phyloP scores from a whole-genome alignment of 108 stramenopile genomes.

The Cyclotella atomus region DNA sequence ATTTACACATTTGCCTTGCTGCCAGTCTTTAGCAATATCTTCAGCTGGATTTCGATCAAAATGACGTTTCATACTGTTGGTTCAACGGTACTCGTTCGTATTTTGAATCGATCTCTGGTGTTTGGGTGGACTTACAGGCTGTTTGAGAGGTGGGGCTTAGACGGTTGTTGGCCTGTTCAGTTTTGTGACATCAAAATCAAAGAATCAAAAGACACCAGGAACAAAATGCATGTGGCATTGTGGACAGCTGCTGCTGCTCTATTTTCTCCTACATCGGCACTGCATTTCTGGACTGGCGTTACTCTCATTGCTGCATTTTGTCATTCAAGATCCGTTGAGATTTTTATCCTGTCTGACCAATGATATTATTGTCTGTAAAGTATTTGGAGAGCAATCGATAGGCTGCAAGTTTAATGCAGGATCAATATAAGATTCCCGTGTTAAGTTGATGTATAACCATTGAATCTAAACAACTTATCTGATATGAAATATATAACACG shows the following conservation, averaged over 20 bases:
- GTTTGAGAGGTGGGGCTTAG: slow-evolving; percentile 43
- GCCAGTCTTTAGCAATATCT: slow-evolving; percentile 28
- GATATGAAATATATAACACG: too few relatives aligned
- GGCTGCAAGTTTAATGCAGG: too few relatives aligned
- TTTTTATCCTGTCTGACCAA: slow-evolving; percentile 4
- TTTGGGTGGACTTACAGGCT: slow-evolving; percentile 48
- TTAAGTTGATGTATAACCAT: too few relatives aligned
- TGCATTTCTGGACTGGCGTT: slow-evolving; percentile 47
- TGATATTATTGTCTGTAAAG: too few relatives aligned
- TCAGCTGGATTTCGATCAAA: slow-evolving; percentile 20
- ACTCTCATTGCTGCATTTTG: slow-evolving; percentile 40
- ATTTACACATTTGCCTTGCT: slow-evolving; percentile 41
- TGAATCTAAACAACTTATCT: too few relatives aligned
- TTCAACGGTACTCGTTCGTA: slow-evolving; percentile 9
- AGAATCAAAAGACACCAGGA: background rate
- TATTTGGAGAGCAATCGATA: too few relatives aligned
- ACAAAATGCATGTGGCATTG: background rate
- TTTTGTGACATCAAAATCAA: slow-evolving; percentile 13
- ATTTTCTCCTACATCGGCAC: slow-evolving; percentile 36
- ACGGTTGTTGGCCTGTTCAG: slow-evolving; percentile 28
- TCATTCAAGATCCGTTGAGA: slow-evolving; percentile 23
- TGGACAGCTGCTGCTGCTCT: slow-evolving; percentile 32
- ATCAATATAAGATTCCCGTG: too few relatives aligned
- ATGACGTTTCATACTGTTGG: slow-evolving; percentile 19
- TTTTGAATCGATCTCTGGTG: slow-evolving; percentile 28